phyloP scores from a whole-genome alignment of 2,329 filamentous ascomycete genomes.

The Aurifilum marmelostoma region DNA sequence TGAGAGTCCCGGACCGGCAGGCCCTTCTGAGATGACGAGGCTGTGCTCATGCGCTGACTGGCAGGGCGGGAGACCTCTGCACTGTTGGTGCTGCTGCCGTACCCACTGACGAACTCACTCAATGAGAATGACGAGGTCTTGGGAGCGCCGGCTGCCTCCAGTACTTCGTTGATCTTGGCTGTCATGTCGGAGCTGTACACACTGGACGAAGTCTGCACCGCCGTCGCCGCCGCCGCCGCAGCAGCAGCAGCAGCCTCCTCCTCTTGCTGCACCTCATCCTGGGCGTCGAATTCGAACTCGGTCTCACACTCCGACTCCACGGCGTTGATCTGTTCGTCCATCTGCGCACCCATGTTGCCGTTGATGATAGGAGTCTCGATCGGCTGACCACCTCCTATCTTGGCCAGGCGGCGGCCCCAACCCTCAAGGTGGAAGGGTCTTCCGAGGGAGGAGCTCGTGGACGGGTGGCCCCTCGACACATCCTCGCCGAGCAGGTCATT shows the following conservation, averaged over 20 bases:
- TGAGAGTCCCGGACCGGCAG: conserved; percentile 44
- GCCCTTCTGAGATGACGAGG: conserved; percentile 36
- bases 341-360: conserved; percentile 32
- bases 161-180: conserved; percentile 53
- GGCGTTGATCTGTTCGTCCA: conserved; percentile 11
- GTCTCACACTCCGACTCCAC: conserved; percentile 31
- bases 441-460: conserved; percentile 59
- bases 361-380: conserved; percentile 54
- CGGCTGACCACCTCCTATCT: conserved; percentile 40
- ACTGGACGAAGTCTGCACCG: conserved; percentile 49
- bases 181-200: conserved; percentile 60
- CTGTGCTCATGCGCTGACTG: conserved; percentile 29
- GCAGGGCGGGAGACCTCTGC: conserved; percentile 29
- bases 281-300: conserved; percentile 40
- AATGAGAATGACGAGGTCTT: conserved; percentile 51
- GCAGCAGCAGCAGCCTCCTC: no score
- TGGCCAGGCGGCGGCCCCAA: conserved; percentile 45
- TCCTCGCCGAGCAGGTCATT: conserved; percentile 81
- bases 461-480: conserved; percentile 48
- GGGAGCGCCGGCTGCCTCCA: conserved; percentile 44
- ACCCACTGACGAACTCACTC: conserved; percentile 47
- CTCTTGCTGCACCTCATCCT: conserved; percentile 33
- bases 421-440: conserved; percentile 60
- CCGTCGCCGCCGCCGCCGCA: conserved; percentile 30
- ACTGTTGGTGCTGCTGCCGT: conserved; percentile 43